A percentile compares a stretch with the other conserved stretches of the same genome.
These are phyloP conservation scores for Zygoascus tannicola DNA, from an alignment of 805 yeast genomes.

Conservation along the genomic window DNA sequence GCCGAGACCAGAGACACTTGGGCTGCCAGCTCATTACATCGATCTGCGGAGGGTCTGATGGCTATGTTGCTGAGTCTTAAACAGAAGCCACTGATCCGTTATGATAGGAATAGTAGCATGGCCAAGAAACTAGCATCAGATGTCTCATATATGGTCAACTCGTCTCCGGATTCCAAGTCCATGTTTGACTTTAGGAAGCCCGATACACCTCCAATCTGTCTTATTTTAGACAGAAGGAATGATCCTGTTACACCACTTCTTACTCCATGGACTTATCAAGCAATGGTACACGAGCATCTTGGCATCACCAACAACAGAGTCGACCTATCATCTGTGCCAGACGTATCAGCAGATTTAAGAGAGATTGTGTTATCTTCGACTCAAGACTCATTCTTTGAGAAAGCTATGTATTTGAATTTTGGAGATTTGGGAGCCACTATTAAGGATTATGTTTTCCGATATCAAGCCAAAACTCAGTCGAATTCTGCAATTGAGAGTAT, in stretches of 20 bases:
- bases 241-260: slow-evolving; percentile 92
- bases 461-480: slow-evolving; percentile 70
- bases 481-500: slow-evolving; percentile 65
- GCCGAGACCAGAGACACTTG: slow-evolving; percentile 33
- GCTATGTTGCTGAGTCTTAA: slow-evolving; percentile 65
- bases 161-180: slow-evolving; percentile 29
- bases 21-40: slow-evolving; percentile 38
- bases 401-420: slow-evolving; percentile 80
- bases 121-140: slow-evolving; percentile 64
- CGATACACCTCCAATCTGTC: slow-evolving; percentile 64
- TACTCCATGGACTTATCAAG: slow-evolving; percentile 96
- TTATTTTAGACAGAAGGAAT: slow-evolving; percentile 72
- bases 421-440: slow-evolving; percentile 88
- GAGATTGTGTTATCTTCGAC: slow-evolving; percentile 59
- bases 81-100: slow-evolving; percentile 68
- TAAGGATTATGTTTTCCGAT: slow-evolving; percentile 73
- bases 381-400: slow-evolving; percentile 68
- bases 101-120: slow-evolving; percentile 58
- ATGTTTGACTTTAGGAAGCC: slow-evolving; percentile 57
- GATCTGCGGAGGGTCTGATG: slow-evolving; percentile 36
- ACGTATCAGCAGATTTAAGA: slow-evolving; percentile 46
- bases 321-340: slow-evolving; percentile 48
- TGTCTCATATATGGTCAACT: slow-evolving; percentile 29
- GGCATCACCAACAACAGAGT: slow-evolving; percentile 79
- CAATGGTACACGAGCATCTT: slow-evolving; percentile 90